Evolutionary conservation across 306 rosid genomes (phyloP).

Genomic region (Luffa aegyptiaca): DNA sequence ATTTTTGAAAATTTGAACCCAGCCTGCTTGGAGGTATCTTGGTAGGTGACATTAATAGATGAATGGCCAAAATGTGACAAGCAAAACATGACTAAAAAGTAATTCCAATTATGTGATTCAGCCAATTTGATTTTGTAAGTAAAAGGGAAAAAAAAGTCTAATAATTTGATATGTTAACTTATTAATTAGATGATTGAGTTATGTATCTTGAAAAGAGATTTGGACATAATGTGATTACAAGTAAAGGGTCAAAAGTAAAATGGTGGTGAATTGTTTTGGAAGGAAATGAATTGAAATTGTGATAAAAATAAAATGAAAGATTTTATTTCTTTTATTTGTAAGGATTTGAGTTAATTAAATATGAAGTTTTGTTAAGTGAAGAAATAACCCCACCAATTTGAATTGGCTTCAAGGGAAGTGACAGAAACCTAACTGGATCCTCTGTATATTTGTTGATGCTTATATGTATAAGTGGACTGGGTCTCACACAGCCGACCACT

Average conservation of each 20-base stretch:
- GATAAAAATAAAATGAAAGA: neutral
- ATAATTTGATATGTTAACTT: neutral
- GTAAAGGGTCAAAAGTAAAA: neutral
- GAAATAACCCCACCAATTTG: neutral
- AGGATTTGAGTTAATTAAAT: neutral
- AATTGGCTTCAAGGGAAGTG: neutral
- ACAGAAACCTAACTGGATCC: neutral
- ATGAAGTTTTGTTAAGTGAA: neutral
- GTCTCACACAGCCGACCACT: neutral
- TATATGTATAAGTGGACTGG: neutral
- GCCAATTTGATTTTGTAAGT: neutral
- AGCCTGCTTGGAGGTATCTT: neutral
- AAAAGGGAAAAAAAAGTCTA: neutral
- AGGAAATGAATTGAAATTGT: neutral
- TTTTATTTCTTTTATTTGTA: neutral
- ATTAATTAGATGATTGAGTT: neutral
- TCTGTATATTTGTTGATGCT: neutral
- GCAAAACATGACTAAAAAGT: neutral
- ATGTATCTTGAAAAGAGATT: neutral
- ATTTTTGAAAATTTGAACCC: conserved; percentile 2
- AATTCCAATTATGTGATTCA: neutral
- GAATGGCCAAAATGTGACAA: neutral
- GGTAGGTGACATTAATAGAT: conserved; percentile 8
- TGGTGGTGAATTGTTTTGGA: neutral
- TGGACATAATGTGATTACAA: neutral